Evolutionary conservation across 768 basidiomycete species (phyloP).

Genomic region (Leucocoprinus leucothites): DNA sequence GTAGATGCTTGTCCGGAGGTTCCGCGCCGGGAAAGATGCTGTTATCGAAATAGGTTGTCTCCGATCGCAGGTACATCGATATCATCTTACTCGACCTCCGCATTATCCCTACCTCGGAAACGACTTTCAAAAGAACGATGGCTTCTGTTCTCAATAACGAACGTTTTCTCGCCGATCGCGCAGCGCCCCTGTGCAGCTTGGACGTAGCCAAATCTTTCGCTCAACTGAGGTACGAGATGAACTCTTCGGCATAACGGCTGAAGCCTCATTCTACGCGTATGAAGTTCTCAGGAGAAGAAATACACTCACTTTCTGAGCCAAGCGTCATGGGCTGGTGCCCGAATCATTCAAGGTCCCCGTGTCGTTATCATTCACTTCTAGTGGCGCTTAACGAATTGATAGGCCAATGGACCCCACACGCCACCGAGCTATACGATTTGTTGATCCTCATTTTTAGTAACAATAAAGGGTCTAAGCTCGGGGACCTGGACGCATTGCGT

Average conservation of each 20-base stretch:
- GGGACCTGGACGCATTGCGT: slow-evolving; percentile 54
- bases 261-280: slow-evolving; percentile 4
- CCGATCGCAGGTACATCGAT: slow-evolving; percentile 13
- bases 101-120: slow-evolving; percentile 4
- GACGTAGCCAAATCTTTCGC: slow-evolving; percentile 65
- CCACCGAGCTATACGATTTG: slow-evolving; percentile 65
- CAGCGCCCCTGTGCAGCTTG: slow-evolving; percentile 73
- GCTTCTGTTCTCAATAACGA: slow-evolving; percentile 37
- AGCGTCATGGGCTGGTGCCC: slow-evolving; percentile 82
- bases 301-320: slow-evolving; percentile 71
- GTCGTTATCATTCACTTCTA: neutral
- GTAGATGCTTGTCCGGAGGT: no score
- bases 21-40: neutral
- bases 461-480: slow-evolving; percentile 42
- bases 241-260: slow-evolving; percentile 3
- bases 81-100: slow-evolving; percentile 14
- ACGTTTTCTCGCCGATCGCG: slow-evolving; percentile 72
- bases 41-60: slow-evolving; percentile 2
- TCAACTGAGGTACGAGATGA: slow-evolving; percentile 51
- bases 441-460: slow-evolving; percentile 67
- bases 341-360: slow-evolving; percentile 63
- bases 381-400: neutral
- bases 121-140: slow-evolving; percentile 21
- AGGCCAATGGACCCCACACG: slow-evolving; percentile 79
- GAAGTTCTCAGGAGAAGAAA: slow-evolving; percentile 69